Evolutionary conservation across 495 filamentous ascomycete species (phyloP), one percentile per base, ranked within the genome.

Genomic region (Aspergillus carlsbadensis): DNA sequence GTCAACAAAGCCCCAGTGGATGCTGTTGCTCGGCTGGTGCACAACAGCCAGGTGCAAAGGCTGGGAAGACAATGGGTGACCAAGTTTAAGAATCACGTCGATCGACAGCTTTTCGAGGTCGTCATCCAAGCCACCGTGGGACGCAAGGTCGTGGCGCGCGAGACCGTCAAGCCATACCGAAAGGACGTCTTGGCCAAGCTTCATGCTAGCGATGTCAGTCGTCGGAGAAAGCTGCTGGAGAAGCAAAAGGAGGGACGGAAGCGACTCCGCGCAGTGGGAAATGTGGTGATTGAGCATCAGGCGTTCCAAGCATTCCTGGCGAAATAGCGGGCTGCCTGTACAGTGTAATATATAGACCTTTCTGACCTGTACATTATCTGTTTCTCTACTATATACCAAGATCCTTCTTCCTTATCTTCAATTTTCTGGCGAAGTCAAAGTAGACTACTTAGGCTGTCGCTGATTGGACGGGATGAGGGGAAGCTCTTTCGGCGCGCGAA

Each of bases 161-260:
- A 97, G 68, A 96, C 93, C 0, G 86, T 98, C 70, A 97, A 98
- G 79, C 90, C 94, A 1, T 97, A 96, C 69, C 81, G 94, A 46
- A 98, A 98, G 72, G 94, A 98, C 65, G 86, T 98, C 4, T 75
- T 96, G 57, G 87, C 88, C 33, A 98, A 98, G 71, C 78, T 98
- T 54, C 96, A 98, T 67, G 94, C 95, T 8, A 87, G 86, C 61
- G 94, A 98, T 75, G 81, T 96, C 15, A 82, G 81, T 10, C 78
- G 94, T 33, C 81, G 92, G 44, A 80, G 85, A 65, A 98, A 98
- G 73, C 70, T 98, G 59, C 67, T 98, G 39, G 93, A 98, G 74
- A 96, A 92, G 79, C 94, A 98, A 72, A 98, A 98, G 76, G 93
- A 93, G 61, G 94, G 94, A 1, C 82, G 90, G 55, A 98, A 96